Evolutionary conservation across 1,284 basidiomycete genomes (phyloP).

Genomic region (Malassezia equina): DNA sequence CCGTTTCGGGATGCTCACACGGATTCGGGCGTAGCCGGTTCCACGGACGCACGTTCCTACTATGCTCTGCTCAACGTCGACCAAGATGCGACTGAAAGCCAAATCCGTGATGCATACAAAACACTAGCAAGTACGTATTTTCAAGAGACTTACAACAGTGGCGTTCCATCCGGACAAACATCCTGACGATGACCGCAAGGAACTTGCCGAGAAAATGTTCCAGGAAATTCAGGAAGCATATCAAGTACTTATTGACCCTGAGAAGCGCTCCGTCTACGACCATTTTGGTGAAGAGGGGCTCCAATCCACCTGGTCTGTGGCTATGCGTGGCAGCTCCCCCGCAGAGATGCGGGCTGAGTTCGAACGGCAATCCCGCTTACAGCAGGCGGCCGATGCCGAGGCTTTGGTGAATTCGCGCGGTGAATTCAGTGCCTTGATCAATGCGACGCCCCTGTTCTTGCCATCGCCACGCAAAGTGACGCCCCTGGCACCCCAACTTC

Average conservation of each 20-base stretch:
- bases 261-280: constrained; percentile 68
- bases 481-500: constrained; percentile 62
- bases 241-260: constrained; percentile 61
- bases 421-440: constrained; percentile 42
- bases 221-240: constrained; percentile 69
- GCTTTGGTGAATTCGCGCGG: constrained; percentile 54
- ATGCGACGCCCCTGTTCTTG: constrained; percentile 40
- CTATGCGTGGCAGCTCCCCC: constrained; percentile 51
- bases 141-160: constrained; percentile 40
- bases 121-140: constrained; percentile 53
- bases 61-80: constrained; percentile 58
- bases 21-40: constrained; percentile 25
- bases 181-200: constrained; percentile 55
- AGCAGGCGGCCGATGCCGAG: constrained; percentile 52
- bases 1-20: constrained; percentile 34
- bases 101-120: constrained; percentile 64
- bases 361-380: constrained; percentile 50
- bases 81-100: constrained; percentile 56
- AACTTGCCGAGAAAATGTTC: constrained; percentile 59
- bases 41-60: constrained; percentile 3
- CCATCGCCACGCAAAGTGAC: constrained; percentile 44
- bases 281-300: constrained; percentile 60
- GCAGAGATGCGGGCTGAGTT: constrained; percentile 56
- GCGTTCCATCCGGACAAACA: constrained; percentile 78
- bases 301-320: constrained; percentile 51